Evolutionary conservation across 257 asterid genomes (phyloP).

Genomic region (Ocimum tenuiflorum): DNA sequence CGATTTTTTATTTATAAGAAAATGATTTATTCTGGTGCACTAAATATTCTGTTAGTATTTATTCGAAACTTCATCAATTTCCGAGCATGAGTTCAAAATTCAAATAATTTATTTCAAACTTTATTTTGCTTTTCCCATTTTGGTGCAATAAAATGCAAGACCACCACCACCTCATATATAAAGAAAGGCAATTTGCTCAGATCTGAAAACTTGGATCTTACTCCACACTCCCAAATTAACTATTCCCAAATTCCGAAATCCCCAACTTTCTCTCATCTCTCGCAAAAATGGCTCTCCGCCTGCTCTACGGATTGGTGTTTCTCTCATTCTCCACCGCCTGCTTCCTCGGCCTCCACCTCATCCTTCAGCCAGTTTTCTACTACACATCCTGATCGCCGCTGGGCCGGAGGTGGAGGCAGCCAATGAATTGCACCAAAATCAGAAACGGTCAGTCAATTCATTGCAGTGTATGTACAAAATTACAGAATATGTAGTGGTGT

Average conservation of each 20-base stretch:
- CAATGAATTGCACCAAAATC: neutral
- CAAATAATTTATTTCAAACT: neutral
- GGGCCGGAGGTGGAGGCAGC: neutral
- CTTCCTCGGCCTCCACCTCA: constrained; percentile 41
- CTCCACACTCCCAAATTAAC: constrained; percentile 2
- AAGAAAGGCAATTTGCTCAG: neutral
- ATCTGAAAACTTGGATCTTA: constrained; percentile 32
- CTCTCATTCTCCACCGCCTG: constrained; percentile 41
- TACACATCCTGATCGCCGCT: constrained; percentile 30
- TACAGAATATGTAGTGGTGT: constrained; percentile 5
- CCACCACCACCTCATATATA: neutral
- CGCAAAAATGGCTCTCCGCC: constrained; percentile 29
- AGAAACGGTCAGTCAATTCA: constrained; percentile 12
- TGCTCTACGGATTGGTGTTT: constrained; percentile 42
- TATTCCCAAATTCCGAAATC: neutral
- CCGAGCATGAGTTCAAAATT: constrained; percentile 3
- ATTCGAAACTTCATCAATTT: neutral
- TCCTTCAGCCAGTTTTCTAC: constrained; percentile 54
- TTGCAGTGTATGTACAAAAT: constrained; percentile 9
- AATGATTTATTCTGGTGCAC: neutral
- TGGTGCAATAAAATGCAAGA: neutral
- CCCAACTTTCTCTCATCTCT: neutral
- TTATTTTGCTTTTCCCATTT: neutral
- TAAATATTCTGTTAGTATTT: neutral
- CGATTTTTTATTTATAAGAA: too few relatives aligned